Evolutionary conservation across 1,139 yeast genomes (phyloP).

Genomic region (Yamadazyma membranifaciens): DNA sequence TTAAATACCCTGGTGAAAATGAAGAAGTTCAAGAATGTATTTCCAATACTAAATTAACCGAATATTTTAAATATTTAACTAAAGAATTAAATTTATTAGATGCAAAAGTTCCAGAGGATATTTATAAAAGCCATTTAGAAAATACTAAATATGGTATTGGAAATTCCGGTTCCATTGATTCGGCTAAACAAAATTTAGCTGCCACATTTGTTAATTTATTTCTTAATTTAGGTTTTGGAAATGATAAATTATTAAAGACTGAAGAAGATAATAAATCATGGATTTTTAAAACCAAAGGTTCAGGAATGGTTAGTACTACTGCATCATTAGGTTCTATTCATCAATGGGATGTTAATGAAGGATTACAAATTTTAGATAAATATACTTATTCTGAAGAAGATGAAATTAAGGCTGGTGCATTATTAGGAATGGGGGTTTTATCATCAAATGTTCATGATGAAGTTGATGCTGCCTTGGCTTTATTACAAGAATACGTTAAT

Average conservation of each 20-base stretch:
- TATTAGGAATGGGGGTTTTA: slow-evolving; percentile 93
- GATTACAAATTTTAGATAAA: slow-evolving; percentile 86
- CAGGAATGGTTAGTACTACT: slow-evolving; percentile 91
- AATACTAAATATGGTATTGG: slow-evolving; percentile 56
- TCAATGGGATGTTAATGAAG: slow-evolving; percentile 90
- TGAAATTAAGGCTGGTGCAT: slow-evolving; percentile 93
- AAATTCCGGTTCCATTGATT: slow-evolving; percentile 71
- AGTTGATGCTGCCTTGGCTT: slow-evolving; percentile 86
- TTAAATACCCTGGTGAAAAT: slow-evolving; percentile 60
- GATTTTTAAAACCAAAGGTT: slow-evolving; percentile 90
- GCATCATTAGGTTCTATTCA: slow-evolving; percentile 89
- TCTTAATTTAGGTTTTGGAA: slow-evolving; percentile 86
- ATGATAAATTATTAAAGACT: slow-evolving; percentile 76
- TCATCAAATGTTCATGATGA: slow-evolving; percentile 95
- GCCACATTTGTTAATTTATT: slow-evolving; percentile 91
- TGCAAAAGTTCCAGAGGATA: slow-evolving; percentile 93
- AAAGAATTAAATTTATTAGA: slow-evolving; percentile 85
- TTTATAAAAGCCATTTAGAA: slow-evolving; percentile 88
- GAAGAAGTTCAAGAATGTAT: slow-evolving; percentile 84
- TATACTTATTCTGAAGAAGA: slow-evolving; percentile 83
- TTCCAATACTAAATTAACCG: slow-evolving; percentile 75
- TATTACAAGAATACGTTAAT: slow-evolving; percentile 75
- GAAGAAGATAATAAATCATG: slow-evolving; percentile 73
- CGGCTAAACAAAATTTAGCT: slow-evolving; percentile 96
- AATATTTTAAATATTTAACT: slow-evolving; percentile 75